Base-by-base conservation (phyloP, 2,329 filamentous ascomycete species). In the Diaporthe amygdali region DNA sequence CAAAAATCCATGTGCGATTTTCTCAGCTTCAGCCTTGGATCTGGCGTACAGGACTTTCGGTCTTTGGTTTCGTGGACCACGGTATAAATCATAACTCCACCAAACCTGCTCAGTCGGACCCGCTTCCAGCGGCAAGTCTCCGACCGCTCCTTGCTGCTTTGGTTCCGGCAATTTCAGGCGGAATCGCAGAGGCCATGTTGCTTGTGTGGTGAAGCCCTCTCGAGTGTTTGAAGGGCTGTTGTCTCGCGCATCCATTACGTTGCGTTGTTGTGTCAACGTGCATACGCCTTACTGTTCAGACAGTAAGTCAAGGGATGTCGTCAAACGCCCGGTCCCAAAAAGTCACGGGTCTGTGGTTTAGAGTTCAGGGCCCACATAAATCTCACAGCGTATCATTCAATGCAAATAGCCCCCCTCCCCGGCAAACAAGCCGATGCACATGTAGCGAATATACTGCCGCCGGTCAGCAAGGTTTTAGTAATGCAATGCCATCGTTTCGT, bases 1-100 rank as follows among this genome's bases (percentile, higher is more conserved):
- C 8, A 17, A 5, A 9, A 59, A 59, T 12, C 12, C 59, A 37
- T n/a, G 17, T 12, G 49, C 15, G 25, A 66, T 47, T 27, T 66
- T 39, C n/a, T 41, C 37, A 15, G 49, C 49, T 8, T 70, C 51
- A 6, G 37, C 9, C 12, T 32, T 54, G 3, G 52, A 59, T 27
- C 54, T 70, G 2, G 59, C 59, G 17, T 66, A 70, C 5, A 56
- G 4, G n/a, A 66, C 30, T n/a, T 59, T 54, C 6, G 59, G 68
- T 12, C 59, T 66, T 25, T n/a, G 61, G 3, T 56, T 66, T 1
- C 61, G 61, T 14, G 52, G 68, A 14, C 51, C 51, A 22, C 47
- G 59, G 51, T 59, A 70, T 9, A 67, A 17, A 7, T 66, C 61
- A n/a, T 51, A n/a, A 10, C 41, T 67, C 59, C 47, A 70, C 51